A percentile compares a stretch with the other conserved stretches of the same genome.
phyloP scores from a whole-genome alignment of 129 eudicot genomes.

The Oenanthe sinensis region DNA sequence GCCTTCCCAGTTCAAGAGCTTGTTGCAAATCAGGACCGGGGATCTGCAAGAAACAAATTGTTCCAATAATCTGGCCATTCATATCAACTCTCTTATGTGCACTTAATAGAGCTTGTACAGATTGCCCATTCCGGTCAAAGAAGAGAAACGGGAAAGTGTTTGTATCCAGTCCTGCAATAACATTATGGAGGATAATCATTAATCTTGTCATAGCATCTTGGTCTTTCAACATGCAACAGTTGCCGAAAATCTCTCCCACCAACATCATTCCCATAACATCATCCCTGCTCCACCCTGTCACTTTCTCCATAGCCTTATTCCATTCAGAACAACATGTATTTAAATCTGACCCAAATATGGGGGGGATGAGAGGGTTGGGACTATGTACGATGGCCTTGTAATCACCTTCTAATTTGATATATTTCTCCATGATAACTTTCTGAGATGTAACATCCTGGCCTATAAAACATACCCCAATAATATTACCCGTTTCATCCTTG shows the following conservation, averaged over 20 bases:
- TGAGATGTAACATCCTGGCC: slow-evolving; percentile 93
- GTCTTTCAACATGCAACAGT: slow-evolving; percentile 73
- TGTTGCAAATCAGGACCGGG: slow-evolving; percentile 86
- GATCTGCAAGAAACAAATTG: slow-evolving; percentile 86
- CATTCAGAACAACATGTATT: slow-evolving; percentile 86
- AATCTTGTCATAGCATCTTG: slow-evolving; percentile 84
- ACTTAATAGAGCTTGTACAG: slow-evolving; percentile 76
- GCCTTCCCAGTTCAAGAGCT: slow-evolving; percentile 56
- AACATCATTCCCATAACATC: slow-evolving; percentile 71
- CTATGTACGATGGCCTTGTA: slow-evolving; percentile 82
- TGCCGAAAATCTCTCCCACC: slow-evolving; percentile 89
- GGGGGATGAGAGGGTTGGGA: slow-evolving; percentile 82
- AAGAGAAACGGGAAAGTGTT: slow-evolving; percentile 69
- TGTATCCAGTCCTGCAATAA: slow-evolving; percentile 71
- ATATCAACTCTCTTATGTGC: slow-evolving; percentile 76
- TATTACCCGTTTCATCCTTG: slow-evolving; percentile 57
- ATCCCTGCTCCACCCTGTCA: slow-evolving; percentile 72
- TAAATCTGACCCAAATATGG: slow-evolving; percentile 94
- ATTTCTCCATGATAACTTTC: slow-evolving; percentile 80
- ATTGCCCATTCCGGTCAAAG: slow-evolving; percentile 65
- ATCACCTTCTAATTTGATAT: slow-evolving; percentile 85
- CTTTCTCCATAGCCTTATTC: slow-evolving; percentile 93
- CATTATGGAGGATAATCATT: slow-evolving; percentile 85
- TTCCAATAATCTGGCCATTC: slow-evolving; percentile 63
- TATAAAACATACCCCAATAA: slow-evolving; percentile 88